Evolutionary conservation across 352 stramenopile species (phyloP).

Genomic region (Pythium sp.): DNA sequence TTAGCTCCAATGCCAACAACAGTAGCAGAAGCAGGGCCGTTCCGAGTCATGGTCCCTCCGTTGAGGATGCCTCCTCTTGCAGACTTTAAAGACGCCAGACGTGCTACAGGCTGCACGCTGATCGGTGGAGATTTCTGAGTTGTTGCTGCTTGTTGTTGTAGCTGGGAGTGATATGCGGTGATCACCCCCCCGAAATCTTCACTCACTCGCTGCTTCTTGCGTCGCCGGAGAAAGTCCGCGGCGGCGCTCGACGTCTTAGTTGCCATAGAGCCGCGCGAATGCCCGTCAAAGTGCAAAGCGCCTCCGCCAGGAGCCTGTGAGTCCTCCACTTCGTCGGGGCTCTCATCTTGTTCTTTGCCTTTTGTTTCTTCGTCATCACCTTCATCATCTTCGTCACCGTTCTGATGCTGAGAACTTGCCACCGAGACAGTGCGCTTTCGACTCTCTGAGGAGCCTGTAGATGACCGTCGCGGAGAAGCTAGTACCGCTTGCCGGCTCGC

Average conservation of each 20-base stretch:
- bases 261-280: constrained; percentile 2
- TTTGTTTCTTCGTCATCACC: neutral
- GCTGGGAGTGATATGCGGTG: constrained; percentile 38
- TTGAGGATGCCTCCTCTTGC: constrained; percentile 17
- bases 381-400: constrained; percentile 9
- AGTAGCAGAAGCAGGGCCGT: neutral
- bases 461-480: neutral
- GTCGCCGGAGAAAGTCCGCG: neutral
- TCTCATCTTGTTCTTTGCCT: constrained; percentile 15
- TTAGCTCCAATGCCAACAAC: neutral
- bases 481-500: neutral
- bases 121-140: neutral
- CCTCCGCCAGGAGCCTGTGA: constrained; percentile 5
- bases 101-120: constrained; percentile 1
- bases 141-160: constrained; percentile 1
- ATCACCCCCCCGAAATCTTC: constrained; percentile 53
- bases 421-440: constrained; percentile 4
- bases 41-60: neutral
- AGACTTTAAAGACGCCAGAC: constrained; percentile 1
- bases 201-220: constrained; percentile 36
- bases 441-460: neutral
- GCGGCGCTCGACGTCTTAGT: neutral
- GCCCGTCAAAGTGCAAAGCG: neutral
- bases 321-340: constrained; percentile 34
- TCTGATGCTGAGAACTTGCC: constrained; percentile 3